Evolutionary conservation across 352 stramenopile genomes (phyloP).

Genomic region (Phytophthora uliginosa): DNA sequence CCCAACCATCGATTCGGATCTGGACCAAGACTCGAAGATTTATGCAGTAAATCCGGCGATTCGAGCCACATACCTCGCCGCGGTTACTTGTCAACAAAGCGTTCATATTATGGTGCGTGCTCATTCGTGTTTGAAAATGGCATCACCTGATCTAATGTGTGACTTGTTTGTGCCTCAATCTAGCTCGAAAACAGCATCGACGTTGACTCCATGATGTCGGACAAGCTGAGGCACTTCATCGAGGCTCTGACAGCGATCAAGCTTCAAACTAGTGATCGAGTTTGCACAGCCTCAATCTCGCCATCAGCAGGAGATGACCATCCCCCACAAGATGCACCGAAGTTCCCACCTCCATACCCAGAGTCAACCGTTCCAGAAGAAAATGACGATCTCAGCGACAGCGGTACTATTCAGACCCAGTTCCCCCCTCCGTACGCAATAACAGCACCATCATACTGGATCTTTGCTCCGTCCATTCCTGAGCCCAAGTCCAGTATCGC

Average conservation of each 20-base stretch:
- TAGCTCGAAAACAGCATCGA: constrained; percentile 43
- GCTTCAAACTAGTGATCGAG: background rate
- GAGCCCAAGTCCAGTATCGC: constrained; percentile 35
- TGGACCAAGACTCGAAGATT: background rate
- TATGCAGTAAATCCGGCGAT: constrained; percentile 32
- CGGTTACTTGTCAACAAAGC: constrained; percentile 50
- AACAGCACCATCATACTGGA: constrained; percentile 44
- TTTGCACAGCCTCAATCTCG: background rate
- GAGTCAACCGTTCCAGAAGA: constrained; percentile 36
- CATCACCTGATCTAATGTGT: background rate
- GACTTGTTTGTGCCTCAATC: background rate
- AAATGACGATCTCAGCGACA: constrained; percentile 20
- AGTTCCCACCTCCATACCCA: constrained; percentile 53
- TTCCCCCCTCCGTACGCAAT: constrained; percentile 52
- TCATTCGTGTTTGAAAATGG: background rate
- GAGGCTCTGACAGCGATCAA: constrained; percentile 40
- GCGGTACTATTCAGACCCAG: constrained; percentile 3
- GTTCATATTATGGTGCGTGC: constrained; percentile 15
- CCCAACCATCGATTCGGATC: constrained; percentile 27
- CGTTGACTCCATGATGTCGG: constrained; percentile 35
- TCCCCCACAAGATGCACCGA: constrained; percentile 3
- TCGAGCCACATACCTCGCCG: constrained; percentile 49
- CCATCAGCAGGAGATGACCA: background rate
- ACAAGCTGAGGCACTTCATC: constrained; percentile 50
- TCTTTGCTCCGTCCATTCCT: constrained; percentile 33